phyloP scores from a whole-genome alignment of 768 basidiomycete genomes.

The Dioszegia hungarica region DNA sequence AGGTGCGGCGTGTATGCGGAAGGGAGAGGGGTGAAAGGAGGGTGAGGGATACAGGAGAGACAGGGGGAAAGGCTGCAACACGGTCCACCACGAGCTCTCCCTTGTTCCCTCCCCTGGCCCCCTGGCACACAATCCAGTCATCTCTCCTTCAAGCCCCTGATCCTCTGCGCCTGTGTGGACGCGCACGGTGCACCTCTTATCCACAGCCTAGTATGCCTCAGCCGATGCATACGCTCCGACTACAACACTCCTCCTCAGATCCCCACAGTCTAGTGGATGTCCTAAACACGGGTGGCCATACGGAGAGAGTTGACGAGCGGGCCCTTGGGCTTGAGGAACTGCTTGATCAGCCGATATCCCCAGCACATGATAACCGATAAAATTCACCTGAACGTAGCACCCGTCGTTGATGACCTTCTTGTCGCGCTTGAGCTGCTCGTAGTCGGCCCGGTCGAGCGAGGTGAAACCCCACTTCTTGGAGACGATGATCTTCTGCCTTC shows the following conservation, averaged over 20 bases:
- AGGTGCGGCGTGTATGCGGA: too few relatives aligned
- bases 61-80: neutral
- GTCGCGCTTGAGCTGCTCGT: constrained; percentile 78
- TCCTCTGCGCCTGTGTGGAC: too few relatives aligned
- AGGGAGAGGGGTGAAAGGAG: neutral
- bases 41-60: neutral
- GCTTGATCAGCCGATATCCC: neutral
- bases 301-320: constrained; percentile 78
- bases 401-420: constrained; percentile 91
- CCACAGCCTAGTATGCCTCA: neutral
- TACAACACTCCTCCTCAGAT: constrained; percentile 5
- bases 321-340: constrained; percentile 81
- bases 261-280: neutral
- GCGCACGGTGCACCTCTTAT: too few relatives aligned
- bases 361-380: neutral
- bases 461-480: constrained; percentile 98
- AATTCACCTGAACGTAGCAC: constrained; percentile 65
- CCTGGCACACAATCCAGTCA: too few relatives aligned
- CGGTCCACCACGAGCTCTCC: too few relatives aligned
- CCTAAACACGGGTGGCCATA: constrained; percentile 53
- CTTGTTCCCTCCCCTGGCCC: too few relatives aligned
- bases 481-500: constrained; percentile 46
- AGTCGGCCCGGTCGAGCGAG: constrained; percentile 82
- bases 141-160: too few relatives aligned
- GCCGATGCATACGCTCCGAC: constrained; percentile 11